phyloP scores from a whole-genome alignment of 257 asterid genomes.

The Dorcoceras hygrometricum region DNA sequence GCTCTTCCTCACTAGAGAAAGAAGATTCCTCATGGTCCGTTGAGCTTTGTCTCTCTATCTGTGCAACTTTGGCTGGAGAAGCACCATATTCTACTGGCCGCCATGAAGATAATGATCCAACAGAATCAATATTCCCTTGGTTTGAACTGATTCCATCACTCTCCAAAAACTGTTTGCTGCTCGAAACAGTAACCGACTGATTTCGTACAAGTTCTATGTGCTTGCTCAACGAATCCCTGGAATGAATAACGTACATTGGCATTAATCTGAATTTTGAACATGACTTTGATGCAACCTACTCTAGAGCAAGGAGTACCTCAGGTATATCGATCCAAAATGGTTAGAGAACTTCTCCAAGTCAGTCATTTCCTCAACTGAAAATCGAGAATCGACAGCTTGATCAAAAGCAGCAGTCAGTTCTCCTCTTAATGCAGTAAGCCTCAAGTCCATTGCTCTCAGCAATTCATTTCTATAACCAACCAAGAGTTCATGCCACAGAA shows the following conservation, averaged over 20 bases:
- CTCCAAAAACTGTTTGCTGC: conserved; percentile 28
- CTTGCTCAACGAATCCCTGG: conserved; percentile 67
- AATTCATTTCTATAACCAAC: conserved; percentile 44
- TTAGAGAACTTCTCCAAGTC: conserved; percentile 59
- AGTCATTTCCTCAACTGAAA: conserved; percentile 52
- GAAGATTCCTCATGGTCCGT: conserved; percentile 71
- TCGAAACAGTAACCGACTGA: background rate
- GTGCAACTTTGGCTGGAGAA: conserved; percentile 93
- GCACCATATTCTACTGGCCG: conserved; percentile 60
- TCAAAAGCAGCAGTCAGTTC: conserved; percentile 21
- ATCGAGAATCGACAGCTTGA: conserved; percentile 53
- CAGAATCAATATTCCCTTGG: conserved; percentile 31
- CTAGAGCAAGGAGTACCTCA: conserved; percentile 48
- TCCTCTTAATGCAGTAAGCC: background rate
- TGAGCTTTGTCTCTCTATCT: conserved; percentile 76
- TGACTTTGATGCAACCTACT: conserved; percentile 7
- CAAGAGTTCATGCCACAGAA: conserved; percentile 22
- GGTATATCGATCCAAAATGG: conserved; percentile 20
- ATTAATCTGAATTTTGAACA: no score
- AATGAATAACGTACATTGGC: no score
- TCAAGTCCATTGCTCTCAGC: background rate
- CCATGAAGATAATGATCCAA: conserved; percentile 35
- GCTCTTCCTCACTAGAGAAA: conserved; percentile 75
- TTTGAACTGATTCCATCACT: conserved; percentile 27
- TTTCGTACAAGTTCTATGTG: conserved; percentile 37